phyloP scores from a whole-genome alignment of 2,329 filamentous ascomycete species.

The Rhytidhysteron rufulum region DNA sequence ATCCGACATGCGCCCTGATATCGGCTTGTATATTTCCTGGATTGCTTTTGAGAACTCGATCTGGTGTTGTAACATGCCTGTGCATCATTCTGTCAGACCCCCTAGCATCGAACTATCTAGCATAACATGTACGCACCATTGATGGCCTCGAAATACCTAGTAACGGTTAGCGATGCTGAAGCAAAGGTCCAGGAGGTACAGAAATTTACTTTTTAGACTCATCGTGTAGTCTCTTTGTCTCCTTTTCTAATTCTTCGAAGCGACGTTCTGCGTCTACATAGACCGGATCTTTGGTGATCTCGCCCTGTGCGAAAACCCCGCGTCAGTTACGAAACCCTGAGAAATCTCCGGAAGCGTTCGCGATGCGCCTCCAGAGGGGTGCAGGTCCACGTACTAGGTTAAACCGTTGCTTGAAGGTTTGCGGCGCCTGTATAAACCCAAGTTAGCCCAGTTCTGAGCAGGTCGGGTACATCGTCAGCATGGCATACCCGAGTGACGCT shows the following conservation, averaged over 20 bases:
- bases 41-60: slow-evolving; percentile 98
- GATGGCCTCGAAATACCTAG: slow-evolving; percentile 85
- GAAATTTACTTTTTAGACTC: slow-evolving; percentile 72
- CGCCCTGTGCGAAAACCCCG: slow-evolving; percentile 52
- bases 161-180: slow-evolving; percentile 17
- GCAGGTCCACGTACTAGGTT: slow-evolving; percentile 60
- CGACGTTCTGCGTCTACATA: slow-evolving; percentile 93
- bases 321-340: slow-evolving; percentile 16
- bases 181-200: too few relatives aligned
- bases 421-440: slow-evolving; percentile 63
- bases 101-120: background rate
- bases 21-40: slow-evolving; percentile 96
- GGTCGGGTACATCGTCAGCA: slow-evolving; percentile 7
- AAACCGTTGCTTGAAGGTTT: slow-evolving; percentile 86
- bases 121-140: slow-evolving; percentile 58
- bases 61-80: slow-evolving; percentile 81
- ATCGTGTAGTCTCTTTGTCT: slow-evolving; percentile 96
- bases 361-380: background rate
- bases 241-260: slow-evolving; percentile 88
- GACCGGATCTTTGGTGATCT: slow-evolving; percentile 89
- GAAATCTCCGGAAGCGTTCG: slow-evolving; percentile 12
- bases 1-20: slow-evolving; percentile 92
- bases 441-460: slow-evolving; percentile 9
- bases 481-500: slow-evolving; percentile 72
- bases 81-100: background rate